A percentile compares a stretch with the other conserved stretches of the same genome.
These are phyloP conservation scores for Isatis lusitanica DNA, from an alignment of 441 rosid species.

Conservation along the genomic window DNA sequence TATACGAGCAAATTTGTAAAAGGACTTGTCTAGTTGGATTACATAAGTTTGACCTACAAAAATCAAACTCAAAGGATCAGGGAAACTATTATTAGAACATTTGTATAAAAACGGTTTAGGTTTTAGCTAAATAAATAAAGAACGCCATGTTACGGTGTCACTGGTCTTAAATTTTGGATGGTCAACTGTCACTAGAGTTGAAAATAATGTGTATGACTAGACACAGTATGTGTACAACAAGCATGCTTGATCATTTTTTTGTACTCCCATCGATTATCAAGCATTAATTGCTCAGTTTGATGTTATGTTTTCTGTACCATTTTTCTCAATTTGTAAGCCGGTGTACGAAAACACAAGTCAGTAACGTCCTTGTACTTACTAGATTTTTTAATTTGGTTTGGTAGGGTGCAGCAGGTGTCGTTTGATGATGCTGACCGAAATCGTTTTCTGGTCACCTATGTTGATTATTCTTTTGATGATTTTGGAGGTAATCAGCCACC, in stretches of 20 bases:
- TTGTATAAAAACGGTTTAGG: neutral
- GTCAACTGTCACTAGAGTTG: conserved; percentile 19
- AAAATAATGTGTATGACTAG: conserved; percentile 22
- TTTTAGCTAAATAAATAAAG: conserved; percentile 7
- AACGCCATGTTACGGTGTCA: conserved; percentile 9
- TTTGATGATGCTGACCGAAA: conserved; percentile 97
- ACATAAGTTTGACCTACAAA: neutral
- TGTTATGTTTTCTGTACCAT: neutral
- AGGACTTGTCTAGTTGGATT: conserved; percentile 5
- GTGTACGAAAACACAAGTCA: neutral
- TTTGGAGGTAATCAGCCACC: conserved; percentile 99
- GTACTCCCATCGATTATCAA: neutral
- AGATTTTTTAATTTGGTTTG: conserved; percentile 31
- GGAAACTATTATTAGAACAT: neutral
- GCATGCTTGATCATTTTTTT: neutral
- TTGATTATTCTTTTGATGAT: conserved; percentile 98
- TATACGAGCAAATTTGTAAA: neutral
- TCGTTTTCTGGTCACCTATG: conserved; percentile 90
- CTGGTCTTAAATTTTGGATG: conserved; percentile 12
- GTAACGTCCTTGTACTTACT: conserved; percentile 14
- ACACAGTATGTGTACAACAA: conserved; percentile 4
- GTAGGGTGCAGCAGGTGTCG: conserved; percentile 98
- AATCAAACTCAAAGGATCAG: neutral
- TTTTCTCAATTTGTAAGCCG: neutral
- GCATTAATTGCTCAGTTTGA: neutral